phyloP scores from a whole-genome alignment of 2,329 filamentous ascomycete species.

The Triangularia verruculosa region DNA sequence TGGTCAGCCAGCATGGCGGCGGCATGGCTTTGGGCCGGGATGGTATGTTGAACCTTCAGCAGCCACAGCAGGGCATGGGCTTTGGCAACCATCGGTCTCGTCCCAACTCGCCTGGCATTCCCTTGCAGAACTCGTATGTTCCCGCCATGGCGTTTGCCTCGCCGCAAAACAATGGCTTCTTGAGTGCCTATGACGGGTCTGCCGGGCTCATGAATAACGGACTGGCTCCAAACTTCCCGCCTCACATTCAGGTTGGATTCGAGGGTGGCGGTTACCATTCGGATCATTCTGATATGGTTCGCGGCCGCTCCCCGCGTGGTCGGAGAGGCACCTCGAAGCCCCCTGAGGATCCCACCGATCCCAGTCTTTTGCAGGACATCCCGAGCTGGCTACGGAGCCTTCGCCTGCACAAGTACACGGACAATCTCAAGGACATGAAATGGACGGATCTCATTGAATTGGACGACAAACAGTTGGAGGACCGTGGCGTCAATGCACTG shows the following conservation, averaged over 20 bases:
- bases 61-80: conserved; percentile 49
- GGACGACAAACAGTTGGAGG: conserved; percentile 89
- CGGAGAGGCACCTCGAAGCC: conserved; percentile 94
- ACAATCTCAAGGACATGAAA: conserved; percentile 94
- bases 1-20: conserved; percentile 93
- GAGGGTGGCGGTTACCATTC: conserved; percentile 84
- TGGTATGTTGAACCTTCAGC: conserved; percentile 74
- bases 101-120: conserved; percentile 83
- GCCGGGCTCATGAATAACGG: conserved; percentile 69
- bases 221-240: conserved; percentile 67
- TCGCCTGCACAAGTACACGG: conserved; percentile 96
- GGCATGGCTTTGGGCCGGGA: conserved; percentile 84
- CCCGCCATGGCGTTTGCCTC: conserved; percentile 73
- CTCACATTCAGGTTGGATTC: conserved; percentile 66
- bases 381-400: conserved; percentile 93
- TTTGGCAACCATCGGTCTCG: conserved; percentile 73
- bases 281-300: conserved; percentile 86
- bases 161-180: conserved; percentile 90
- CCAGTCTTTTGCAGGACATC: conserved; percentile 85
- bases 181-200: conserved; percentile 78
- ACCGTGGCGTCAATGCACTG: conserved; percentile 89
- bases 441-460: conserved; percentile 92
- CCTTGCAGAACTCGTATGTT: conserved; percentile 65
- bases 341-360: conserved; percentile 94
- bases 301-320: conserved; percentile 88